Base-by-base conservation (phyloP, 352 stramenopile species). In the Globisporangium perplexum region DNA sequence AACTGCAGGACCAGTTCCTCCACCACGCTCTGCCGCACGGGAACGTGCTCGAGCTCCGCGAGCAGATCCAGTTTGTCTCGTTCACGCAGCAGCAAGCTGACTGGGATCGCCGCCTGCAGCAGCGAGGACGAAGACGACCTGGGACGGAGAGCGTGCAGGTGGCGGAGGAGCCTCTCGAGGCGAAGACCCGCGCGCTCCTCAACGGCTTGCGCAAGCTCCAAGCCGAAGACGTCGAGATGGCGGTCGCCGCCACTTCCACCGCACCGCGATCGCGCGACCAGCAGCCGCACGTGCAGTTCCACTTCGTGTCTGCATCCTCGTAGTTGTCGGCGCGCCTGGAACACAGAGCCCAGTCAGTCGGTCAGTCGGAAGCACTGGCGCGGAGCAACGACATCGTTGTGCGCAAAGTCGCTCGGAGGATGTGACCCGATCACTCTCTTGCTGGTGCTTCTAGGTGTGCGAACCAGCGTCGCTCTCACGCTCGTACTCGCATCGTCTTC, bases 41-140 rank as follows among this genome's bases (percentile, higher is more conserved):
- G 11, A 57, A 69, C 24, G 79, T 86, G 30, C 53, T 86, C 5
- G 23, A 24, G 0, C 66, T 86, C 14, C 61, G 62, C 1, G 67
- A 86, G 0, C 74, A 88, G 51, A 60, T 86, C 15, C 71, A 53
- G 8, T 86, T 67, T 43, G 72, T 63, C 20, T 72, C 67, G 23
- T 72, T 83, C 44, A 59, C 63, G 17, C 60, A 68, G 23, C 68
- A 76, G 11, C 36, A 64, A 22, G 31, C 33, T 46, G 48, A 47
- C 15, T 62, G 55, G 55, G 41, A 49, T 47, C 39, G 26, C 7
- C 31, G 43, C 5, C 44, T 53, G 66, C 20, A 50, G 22, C 24
- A 23, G 18, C 35, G 14, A 50, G n/a, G 53, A 71, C 22, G 53
- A 65, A 24, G 49, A 65, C 17, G 46, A 50, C 17, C 46, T 28